Evolutionary conservation across 2,329 filamentous ascomycete species (phyloP), one percentile per base, ranked within the genome.

Genomic region (Shiraia bambusicola): DNA sequence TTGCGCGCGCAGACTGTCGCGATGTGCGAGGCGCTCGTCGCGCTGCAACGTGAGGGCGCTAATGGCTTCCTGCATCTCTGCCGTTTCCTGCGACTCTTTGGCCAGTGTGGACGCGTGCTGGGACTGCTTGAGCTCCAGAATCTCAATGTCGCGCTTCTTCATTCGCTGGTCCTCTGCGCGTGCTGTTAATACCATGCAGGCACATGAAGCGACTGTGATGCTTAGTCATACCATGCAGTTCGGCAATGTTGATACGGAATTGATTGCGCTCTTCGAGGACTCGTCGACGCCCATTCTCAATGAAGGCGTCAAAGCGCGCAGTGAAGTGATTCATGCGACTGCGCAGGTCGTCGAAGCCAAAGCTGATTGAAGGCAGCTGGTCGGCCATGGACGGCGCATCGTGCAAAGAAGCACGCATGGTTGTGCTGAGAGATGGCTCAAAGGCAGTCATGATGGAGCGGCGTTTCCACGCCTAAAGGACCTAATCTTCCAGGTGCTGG

Each of bases 241-340:
- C 93, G 32, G 89, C 86, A 16, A 97, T 75, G 59, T 87, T 94
- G 74, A 93, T 86, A 51, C 87, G 87, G 65, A 96, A 98, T 48
- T 94, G 86, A 63, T 96, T 97, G 63, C 90, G 83, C 74, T 97
- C 91, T 61, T 96, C 90, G 6, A 97, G 69, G 0, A 97, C 88
- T 38, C 88, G 82, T 69, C 94, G 94, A 35, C 92, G 81, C 0
- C 91, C 90, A 51, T 88, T 84, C 63, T 95, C 92, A 50, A 98
- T 96, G 58, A 96, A 97, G 0, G 84, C 83, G 65, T 98, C 93
- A 59, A 98, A 98, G 57, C 83, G 86, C 7, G 82, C 79, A 0
- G 87, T 96, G 67, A 98, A 98, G 50, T 87, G 88, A 39, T 85
- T 80, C 93, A 98, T 97, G 71, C 90, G 87, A 61, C 92, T 89